Evolutionary conservation across 768 basidiomycete genomes (phyloP), one percentile per base, ranked within the genome.

Genomic region (Tricholoma furcatifolium): DNA sequence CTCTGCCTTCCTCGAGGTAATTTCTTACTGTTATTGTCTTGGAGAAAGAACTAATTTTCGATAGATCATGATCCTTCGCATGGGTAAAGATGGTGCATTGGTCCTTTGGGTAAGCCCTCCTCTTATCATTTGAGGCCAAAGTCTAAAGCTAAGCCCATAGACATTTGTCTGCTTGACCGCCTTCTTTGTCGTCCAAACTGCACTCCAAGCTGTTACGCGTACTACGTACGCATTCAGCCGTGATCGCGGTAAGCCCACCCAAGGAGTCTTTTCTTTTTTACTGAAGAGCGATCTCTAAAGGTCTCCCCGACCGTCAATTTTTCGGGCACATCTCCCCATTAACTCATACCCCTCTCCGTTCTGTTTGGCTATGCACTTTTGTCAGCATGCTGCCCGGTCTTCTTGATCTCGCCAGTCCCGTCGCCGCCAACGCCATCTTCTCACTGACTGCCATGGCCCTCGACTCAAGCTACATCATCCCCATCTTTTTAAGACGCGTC

Each of bases 181-280:
- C 0, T 93, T 92, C 74, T 91, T 91, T 66, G 89, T 91, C 51
- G 84, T 82, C 15, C 88, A 91, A 67, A 85, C 82, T 12, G 85
- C 90, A 10, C 76, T 91, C 6, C 92, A 95, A 60, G 92, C 92
- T 20, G 84, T 82, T 50, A 89, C 90, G 3, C 79, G 93, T 34
- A 88, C 88, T 0, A 74, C 93, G 21, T 93, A 88, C 62, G 92
- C 92, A 2, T 92, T 95, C 73, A 87, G 85, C 62, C 84, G 88
- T 50, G 90, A 91, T 63, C 78, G 83, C 51, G 87, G 87, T 82
- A 53, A 34, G 71, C 23, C 12, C 4, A 1, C 12, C 15, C 9
- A 14, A 15, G 18, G 8, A 10, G 11, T 50, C 23, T 41, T 15
- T 30, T 32, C 23, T 14, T 4, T 17, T n/a, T 35, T 3, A 27